These are phyloP conservation scores for Fragaria ananassa DNA, from an alignment of 306 rosid species.

Conservation along the genomic window DNA sequence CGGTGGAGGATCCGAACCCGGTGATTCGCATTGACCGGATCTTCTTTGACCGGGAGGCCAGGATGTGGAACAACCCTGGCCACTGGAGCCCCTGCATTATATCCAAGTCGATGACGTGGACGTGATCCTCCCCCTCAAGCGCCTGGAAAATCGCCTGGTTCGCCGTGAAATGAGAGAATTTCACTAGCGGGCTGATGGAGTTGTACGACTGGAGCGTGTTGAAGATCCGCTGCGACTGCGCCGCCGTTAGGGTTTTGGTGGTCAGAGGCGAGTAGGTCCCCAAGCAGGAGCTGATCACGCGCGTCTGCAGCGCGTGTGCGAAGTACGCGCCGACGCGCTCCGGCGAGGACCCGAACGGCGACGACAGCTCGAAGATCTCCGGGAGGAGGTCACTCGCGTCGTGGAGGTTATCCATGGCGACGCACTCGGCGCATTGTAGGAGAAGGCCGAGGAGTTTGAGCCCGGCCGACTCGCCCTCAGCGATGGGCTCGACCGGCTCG, in stretches of 20 bases:
- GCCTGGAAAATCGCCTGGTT: conserved; percentile 97
- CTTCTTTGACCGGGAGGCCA: conserved; percentile 72
- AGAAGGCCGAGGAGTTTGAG: conserved; percentile 68
- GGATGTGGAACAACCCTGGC: conserved; percentile 98
- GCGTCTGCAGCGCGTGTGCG: conserved; percentile 82
- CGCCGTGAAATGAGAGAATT: conserved; percentile 97
- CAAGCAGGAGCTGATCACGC: conserved; percentile 79
- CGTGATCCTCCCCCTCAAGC: conserved; percentile 79
- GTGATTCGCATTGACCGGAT: conserved; percentile 86
- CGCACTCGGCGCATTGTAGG: conserved; percentile 94
- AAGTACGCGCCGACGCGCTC: conserved; percentile 93
- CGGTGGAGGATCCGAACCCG: conserved; percentile 89
- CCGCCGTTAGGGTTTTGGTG: conserved; percentile 41
- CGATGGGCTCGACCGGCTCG: conserved; percentile 21
- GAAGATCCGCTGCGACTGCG: conserved; percentile 73
- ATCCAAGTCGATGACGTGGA: conserved; percentile 91
- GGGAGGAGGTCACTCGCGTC: conserved; percentile 77
- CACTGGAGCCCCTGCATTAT: conserved; percentile 99
- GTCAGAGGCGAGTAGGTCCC: conserved; percentile 63
- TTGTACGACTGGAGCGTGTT: conserved; percentile 84
- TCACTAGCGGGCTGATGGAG: conserved; percentile 77
- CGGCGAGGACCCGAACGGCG: conserved; percentile 86
- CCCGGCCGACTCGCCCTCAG: conserved; percentile 58
- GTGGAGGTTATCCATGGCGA: conserved; percentile 70
- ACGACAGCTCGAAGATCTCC: conserved; percentile 77